Conservation (phyloP, 192 early-diverging fungal species). For the Coemansia sp. region DNA sequence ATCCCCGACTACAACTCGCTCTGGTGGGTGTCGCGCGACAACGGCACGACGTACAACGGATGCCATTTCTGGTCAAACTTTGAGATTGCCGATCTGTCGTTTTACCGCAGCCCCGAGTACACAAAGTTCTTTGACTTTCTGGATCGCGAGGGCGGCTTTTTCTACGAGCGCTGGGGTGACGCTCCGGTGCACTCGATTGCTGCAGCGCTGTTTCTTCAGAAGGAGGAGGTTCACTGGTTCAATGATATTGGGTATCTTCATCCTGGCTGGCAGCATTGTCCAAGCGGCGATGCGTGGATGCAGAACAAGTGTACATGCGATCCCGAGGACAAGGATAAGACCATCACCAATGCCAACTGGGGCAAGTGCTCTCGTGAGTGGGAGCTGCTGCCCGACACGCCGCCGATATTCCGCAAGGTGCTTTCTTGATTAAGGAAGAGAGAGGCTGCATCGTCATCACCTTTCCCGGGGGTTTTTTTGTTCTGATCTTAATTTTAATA, state of each 20-base stretch:
- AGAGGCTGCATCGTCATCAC: no score
- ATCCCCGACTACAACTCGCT: slow-evolving; percentile 28
- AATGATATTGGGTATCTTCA: slow-evolving; percentile 76
- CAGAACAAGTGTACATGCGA: slow-evolving; percentile 47
- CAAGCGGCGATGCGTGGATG: slow-evolving; percentile 46
- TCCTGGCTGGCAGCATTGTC: slow-evolving; percentile 57
- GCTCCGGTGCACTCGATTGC: slow-evolving; percentile 70
- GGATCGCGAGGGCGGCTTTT: slow-evolving; percentile 82
- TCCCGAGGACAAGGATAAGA: slow-evolving; percentile 37
- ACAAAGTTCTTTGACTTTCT: slow-evolving; percentile 68
- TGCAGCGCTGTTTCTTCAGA: slow-evolving; percentile 58
- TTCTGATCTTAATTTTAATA: no score
- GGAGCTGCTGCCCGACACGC: slow-evolving; percentile 42
- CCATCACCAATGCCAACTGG: slow-evolving; percentile 47
- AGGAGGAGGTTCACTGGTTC: slow-evolving; percentile 67
- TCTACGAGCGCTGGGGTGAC: slow-evolving; percentile 76
- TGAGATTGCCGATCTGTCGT: slow-evolving; percentile 78
- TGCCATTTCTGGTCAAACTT: slow-evolving; percentile 89
- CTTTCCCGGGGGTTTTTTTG: no score
- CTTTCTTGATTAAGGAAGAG: not conserved
- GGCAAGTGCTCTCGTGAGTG: slow-evolving; percentile 52
- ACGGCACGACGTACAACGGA: slow-evolving; percentile 58
- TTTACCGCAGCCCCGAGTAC: slow-evolving; percentile 64
- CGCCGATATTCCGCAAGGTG: slow-evolving; percentile 28
- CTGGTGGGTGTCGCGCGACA: slow-evolving; percentile 35